phyloP scores from a whole-genome alignment of 345 rosid species.

The Acer yangbiense region DNA sequence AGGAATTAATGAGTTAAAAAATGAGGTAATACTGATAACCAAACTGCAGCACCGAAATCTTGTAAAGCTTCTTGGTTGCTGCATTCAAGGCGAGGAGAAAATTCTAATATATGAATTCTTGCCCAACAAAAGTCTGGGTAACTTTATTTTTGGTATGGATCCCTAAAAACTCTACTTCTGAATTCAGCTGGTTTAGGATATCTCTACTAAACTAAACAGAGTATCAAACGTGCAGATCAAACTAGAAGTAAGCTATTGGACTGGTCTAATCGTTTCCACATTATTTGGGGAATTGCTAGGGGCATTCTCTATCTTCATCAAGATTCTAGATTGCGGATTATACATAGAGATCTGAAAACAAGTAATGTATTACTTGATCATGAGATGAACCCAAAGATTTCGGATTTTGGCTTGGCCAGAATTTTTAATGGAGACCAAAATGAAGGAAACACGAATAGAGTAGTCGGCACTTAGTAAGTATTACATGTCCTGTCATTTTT shows the following conservation, averaged over 20 bases:
- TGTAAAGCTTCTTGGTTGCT: slow-evolving; percentile 43
- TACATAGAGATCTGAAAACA: slow-evolving; percentile 45
- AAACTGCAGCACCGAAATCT: slow-evolving; percentile 47
- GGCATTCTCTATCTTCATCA: slow-evolving; percentile 56
- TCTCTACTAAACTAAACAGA: neutral
- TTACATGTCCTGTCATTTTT: neutral
- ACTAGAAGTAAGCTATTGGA: slow-evolving; percentile 11
- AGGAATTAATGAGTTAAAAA: slow-evolving; percentile 24
- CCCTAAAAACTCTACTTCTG: neutral
- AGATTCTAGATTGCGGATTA: slow-evolving; percentile 42
- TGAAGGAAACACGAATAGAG: slow-evolving; percentile 41
- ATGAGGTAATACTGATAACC: slow-evolving; percentile 23
- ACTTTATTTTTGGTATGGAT: slow-evolving; percentile 36
- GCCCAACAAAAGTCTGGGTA: slow-evolving; percentile 37
- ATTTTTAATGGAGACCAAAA: slow-evolving; percentile 36
- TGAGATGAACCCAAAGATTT: slow-evolving; percentile 47
- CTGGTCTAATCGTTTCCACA: slow-evolving; percentile 38
- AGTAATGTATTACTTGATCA: slow-evolving; percentile 45
- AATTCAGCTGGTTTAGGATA: too few species aligned
- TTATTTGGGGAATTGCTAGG: slow-evolving; percentile 46
- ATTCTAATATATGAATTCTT: slow-evolving; percentile 39
- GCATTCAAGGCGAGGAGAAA: slow-evolving; percentile 35
- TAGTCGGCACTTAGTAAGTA: slow-evolving; percentile 51
- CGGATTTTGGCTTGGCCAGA: slow-evolving; percentile 54
- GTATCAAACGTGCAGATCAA: slow-evolving; percentile 10